Base-by-base conservation (phyloP, 176 grass and related monocot genomes). In the Puya raimondii region DNA sequence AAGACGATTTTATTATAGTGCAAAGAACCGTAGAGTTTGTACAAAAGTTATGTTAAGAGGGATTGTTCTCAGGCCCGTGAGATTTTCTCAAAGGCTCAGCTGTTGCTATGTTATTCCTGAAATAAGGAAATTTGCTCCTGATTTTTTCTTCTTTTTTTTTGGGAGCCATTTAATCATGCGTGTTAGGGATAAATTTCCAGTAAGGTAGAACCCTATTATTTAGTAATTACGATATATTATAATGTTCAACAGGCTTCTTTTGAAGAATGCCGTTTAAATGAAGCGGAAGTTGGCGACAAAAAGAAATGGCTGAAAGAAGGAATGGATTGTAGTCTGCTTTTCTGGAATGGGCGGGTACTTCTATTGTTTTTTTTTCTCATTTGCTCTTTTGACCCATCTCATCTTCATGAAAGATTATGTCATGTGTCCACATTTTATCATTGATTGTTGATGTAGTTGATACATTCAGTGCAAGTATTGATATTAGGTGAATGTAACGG, bases 281-380 rank as follows among this genome's bases (percentile, higher is more conserved):
- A 87, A 33, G 47, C 72, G 70, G 89, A 99, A 51, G 84, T 99
- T 12, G 89, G 89, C 6, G 87, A 99, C 59, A 99, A 76, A 81
- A 79, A 76, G 66, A 90, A 90, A 80, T 99, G 84, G 84, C 67
- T 93, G 71, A 99, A 92, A 85, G 94, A 99, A 66, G 94, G 89
- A 27, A 79, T 85, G 75, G 89, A 99, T 66, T 99, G 94, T 73
- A 92, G 42, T 82, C 57, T 99, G 73, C 48, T 99, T 49, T 99
- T 84, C 84, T 93, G 94, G 94, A 99, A 99, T 65, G 89, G 87
- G 68, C 70, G 80, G 84, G 94, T 99, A 99, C 70, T 70, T 66
- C 54, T 3, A 68, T 50, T 54, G 1, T 26, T 71, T 1, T 68
- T 66, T 21, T n/a, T 65, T 63, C 16, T 25, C 47, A 20, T 13